A percentile compares a stretch with the other conserved stretches of the same genome.
These are phyloP conservation scores for Orbilia brochopaga DNA, from an alignment of 2,329 filamentous ascomycete genomes.

Conservation along the genomic window DNA sequence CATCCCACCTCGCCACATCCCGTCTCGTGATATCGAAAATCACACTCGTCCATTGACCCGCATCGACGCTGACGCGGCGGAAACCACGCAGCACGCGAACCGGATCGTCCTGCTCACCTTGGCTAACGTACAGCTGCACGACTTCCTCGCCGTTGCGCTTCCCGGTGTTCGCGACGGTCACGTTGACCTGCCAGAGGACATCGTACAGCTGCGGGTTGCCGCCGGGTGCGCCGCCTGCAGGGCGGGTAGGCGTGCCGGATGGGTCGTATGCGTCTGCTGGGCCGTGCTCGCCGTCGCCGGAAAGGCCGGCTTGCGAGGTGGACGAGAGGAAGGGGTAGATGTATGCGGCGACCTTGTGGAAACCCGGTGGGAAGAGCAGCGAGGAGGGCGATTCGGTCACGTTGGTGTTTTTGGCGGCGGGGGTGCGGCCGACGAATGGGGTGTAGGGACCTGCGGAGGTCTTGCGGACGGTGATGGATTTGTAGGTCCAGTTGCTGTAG, in stretches of 20 bases:
- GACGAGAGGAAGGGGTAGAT: conserved; percentile 77
- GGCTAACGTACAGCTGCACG: conserved; percentile 77
- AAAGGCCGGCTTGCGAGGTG: conserved; percentile 66
- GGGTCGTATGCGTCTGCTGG: conserved; percentile 66
- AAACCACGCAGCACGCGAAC: conserved; percentile 75
- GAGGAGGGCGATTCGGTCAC: conserved; percentile 71
- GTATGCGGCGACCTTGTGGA: conserved; percentile 62
- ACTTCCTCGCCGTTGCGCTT: conserved; percentile 71
- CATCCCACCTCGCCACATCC: conserved; percentile 77
- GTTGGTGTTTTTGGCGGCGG: conserved; percentile 63
- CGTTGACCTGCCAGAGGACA: conserved; percentile 70
- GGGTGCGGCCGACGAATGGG: conserved; percentile 61
- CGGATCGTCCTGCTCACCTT: conserved; percentile 78
- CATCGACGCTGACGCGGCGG: conserved; percentile 73
- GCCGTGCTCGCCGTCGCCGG: conserved; percentile 68
- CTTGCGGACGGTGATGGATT: conserved; percentile 68
- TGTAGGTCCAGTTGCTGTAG: conserved; percentile 79
- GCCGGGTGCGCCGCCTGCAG: conserved; percentile 69
- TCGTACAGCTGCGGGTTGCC: conserved; percentile 71
- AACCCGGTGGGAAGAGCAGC: conserved; percentile 66
- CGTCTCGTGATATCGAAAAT: conserved; percentile 69
- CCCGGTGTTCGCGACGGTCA: conserved; percentile 75
- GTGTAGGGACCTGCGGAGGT: conserved; percentile 63
- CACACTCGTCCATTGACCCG: conserved; percentile 65
- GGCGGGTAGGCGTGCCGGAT: conserved; percentile 65